A percentile compares a stretch with the other conserved stretches of the same genome.
These are phyloP conservation scores for Gaertneriomyces semiglobifer DNA, from an alignment of 192 early-diverging fungal genomes.

Conservation along the genomic window DNA sequence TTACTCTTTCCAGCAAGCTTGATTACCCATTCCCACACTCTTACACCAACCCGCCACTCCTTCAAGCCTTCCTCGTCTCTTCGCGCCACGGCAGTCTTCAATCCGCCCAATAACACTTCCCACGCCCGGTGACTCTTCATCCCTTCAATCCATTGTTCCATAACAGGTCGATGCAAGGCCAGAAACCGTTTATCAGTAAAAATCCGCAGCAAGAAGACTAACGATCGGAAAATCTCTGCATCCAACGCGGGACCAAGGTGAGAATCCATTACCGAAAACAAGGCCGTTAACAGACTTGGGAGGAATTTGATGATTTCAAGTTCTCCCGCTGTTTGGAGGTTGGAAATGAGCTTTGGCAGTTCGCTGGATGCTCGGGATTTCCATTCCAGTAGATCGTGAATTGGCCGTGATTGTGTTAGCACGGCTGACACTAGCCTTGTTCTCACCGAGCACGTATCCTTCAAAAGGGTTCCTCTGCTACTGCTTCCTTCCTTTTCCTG, in stretches of 20 bases:
- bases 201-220: constrained; percentile 57
- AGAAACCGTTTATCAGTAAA: constrained; percentile 58
- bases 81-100: constrained; percentile 30
- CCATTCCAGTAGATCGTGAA: constrained; percentile 70
- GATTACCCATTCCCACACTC: constrained; percentile 62
- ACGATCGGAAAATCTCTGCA: constrained; percentile 45
- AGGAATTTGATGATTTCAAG: constrained; percentile 70
- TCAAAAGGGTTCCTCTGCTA: constrained; percentile 31
- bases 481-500: constrained; percentile 7
- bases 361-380: constrained; percentile 11
- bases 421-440: constrained; percentile 63
- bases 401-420: constrained; percentile 60
- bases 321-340: constrained; percentile 33
- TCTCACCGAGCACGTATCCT: constrained; percentile 50
- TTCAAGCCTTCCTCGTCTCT: constrained; percentile 32
- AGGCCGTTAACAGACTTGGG: constrained; percentile 56
- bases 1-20: constrained; percentile 53
- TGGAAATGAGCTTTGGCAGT: neutral
- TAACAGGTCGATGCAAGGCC: constrained; percentile 49
- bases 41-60: constrained; percentile 53
- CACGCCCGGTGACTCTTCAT: constrained; percentile 41
- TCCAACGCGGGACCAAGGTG: constrained; percentile 26
- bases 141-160: constrained; percentile 59
- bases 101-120: constrained; percentile 29
- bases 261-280: constrained; percentile 58